Percentiles rank a stretch among this genome's conserved stretches.
phyloP scores from a whole-genome alignment of 2,329 filamentous ascomycete species.

The Talaromyces sp. region DNA sequence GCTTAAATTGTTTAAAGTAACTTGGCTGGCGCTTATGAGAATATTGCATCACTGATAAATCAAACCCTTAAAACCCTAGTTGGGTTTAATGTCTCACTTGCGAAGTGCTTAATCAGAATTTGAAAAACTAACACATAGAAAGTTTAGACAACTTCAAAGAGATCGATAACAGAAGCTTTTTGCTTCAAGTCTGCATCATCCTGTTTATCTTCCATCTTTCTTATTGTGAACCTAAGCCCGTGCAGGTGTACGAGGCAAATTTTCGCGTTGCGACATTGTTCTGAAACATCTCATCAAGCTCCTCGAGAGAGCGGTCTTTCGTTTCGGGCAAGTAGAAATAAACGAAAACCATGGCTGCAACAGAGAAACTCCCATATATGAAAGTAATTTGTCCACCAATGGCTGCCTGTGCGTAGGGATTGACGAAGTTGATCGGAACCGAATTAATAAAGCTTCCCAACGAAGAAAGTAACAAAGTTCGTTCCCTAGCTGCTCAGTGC shows the following conservation, averaged over 20 bases:
- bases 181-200: background rate
- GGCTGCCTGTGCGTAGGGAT: conserved; percentile 22
- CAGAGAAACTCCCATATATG: conserved; percentile 19
- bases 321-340: conserved; percentile 23
- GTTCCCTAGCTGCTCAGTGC: conserved; percentile 22
- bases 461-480: conserved; percentile 21
- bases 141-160: too few species aligned
- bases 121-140: too few species aligned
- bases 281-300: conserved; percentile 24
- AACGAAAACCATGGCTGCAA: conserved; percentile 18
- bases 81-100: too few species aligned
- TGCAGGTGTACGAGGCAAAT: background rate
- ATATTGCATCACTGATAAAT: too few species aligned
- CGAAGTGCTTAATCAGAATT: too few species aligned
- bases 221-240: background rate
- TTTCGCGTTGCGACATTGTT: background rate
- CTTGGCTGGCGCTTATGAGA: too few species aligned
- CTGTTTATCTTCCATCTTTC: background rate
- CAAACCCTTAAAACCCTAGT: too few species aligned
- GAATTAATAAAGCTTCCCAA: conserved; percentile 21
- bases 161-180: too few species aligned
- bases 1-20: too few species aligned
- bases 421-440: conserved; percentile 24
- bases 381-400: conserved; percentile 18
- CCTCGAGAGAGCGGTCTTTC: conserved; percentile 19